These are phyloP conservation scores for Auriscalpium microsporum DNA, from an alignment of 768 basidiomycete species.

Conservation along the genomic window DNA sequence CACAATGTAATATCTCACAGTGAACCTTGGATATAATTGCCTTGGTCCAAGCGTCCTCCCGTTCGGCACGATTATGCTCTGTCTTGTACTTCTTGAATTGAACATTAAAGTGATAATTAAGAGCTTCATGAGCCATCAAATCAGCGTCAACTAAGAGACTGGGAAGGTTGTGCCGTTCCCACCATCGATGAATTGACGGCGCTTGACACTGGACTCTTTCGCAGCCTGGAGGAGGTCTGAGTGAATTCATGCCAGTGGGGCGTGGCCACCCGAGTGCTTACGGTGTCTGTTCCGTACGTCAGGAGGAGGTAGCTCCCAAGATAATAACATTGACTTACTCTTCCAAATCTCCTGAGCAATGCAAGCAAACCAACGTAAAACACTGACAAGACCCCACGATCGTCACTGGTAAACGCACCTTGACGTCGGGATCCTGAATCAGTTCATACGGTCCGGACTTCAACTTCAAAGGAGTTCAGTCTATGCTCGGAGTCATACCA, in stretches of 20 bases:
- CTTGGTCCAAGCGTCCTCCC: conserved; percentile 8
- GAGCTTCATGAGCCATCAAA: not conserved
- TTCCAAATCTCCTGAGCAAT: conserved; percentile 3
- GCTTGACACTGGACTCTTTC: conserved; percentile 8
- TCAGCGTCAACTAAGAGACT: not conserved
- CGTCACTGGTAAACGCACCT: not conserved
- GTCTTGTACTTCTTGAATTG: conserved; percentile 9
- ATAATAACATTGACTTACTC: conserved; percentile 1
- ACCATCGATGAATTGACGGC: conserved; percentile 5
- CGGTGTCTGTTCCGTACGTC: too few species aligned
- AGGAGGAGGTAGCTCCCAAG: too few species aligned
- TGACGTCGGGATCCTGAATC: conserved; percentile 6
- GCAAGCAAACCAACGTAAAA: not conserved
- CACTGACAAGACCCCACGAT: not conserved
- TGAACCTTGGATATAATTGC: conserved; percentile 5
- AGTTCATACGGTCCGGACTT: conserved; percentile 10
- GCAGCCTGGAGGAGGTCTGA: conserved; percentile 5
- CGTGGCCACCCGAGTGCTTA: too few species aligned
- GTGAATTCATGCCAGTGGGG: not conserved
- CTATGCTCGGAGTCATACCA: not conserved
- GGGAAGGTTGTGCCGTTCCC: not conserved
- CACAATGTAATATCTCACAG: not conserved
- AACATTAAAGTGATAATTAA: conserved; percentile 6
- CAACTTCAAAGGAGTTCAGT: not conserved
- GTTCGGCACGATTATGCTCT: conserved; percentile 4